Conservation (phyloP, 345 rosid genomes). For the Salix exigua region DNA sequence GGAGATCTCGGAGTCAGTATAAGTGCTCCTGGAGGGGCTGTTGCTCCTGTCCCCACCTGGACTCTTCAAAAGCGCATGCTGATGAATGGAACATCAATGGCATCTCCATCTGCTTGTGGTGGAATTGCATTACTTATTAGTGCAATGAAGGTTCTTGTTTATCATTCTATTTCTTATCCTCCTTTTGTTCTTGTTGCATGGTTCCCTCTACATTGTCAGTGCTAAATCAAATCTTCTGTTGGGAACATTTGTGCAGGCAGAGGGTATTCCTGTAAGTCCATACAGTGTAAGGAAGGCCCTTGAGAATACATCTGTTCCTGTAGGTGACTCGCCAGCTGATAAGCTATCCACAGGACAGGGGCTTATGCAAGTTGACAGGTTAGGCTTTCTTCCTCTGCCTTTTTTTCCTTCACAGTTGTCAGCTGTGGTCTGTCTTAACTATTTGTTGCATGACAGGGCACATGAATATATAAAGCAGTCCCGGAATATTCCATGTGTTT, state of each 20-base stretch:
- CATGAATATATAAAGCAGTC: slow-evolving; percentile 62
- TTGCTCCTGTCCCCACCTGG: slow-evolving; percentile 99
- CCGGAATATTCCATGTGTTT: slow-evolving; percentile 51
- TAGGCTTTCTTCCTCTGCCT: slow-evolving; percentile 24
- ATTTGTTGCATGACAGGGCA: slow-evolving; percentile 55
- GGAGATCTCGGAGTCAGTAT: slow-evolving; percentile 94
- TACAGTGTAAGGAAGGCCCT: slow-evolving; percentile 81
- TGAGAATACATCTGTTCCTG: slow-evolving; percentile 75
- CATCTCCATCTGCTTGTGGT: slow-evolving; percentile 99
- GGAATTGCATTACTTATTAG: slow-evolving; percentile 88
- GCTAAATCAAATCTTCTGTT: slow-evolving; percentile 18
- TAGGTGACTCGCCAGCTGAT: slow-evolving; percentile 75
- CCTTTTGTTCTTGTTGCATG: slow-evolving; percentile 5
- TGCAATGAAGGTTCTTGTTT: slow-evolving; percentile 77
- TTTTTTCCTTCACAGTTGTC: neutral
- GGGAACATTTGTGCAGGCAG: slow-evolving; percentile 50
- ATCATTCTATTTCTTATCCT: slow-evolving; percentile 4
- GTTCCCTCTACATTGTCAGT: neutral
- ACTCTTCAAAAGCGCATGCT: slow-evolving; percentile 97
- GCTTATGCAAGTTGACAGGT: slow-evolving; percentile 97
- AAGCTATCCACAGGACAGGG: slow-evolving; percentile 90
- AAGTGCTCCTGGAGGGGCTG: slow-evolving; percentile 99
- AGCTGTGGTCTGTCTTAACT: slow-evolving; percentile 19
- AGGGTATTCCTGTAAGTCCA: slow-evolving; percentile 77
- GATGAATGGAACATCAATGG: slow-evolving; percentile 99